Evolutionary conservation across 179 eudicot species (phyloP).

Genomic region (Carnegiea gigantea): DNA sequence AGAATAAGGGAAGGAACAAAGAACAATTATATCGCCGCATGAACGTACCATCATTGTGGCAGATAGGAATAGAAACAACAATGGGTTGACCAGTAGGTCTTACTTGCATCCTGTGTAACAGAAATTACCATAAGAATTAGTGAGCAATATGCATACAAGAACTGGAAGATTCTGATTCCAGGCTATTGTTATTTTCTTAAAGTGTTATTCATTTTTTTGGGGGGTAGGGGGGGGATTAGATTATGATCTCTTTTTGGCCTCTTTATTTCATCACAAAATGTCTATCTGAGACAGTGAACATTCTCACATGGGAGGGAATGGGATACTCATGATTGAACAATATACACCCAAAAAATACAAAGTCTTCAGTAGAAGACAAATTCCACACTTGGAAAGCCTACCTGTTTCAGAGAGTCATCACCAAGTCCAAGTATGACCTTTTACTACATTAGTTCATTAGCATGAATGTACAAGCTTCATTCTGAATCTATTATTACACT

Average conservation of each 20-base stretch:
- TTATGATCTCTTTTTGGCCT: neutral
- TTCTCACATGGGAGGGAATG: neutral
- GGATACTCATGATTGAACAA: neutral
- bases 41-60: conserved; percentile 67
- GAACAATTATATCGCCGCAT: neutral
- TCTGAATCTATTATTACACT: neutral
- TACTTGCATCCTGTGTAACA: conserved; percentile 79
- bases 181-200: too few relatives aligned
- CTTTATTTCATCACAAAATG: too few relatives aligned
- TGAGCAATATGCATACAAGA: neutral
- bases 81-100: conserved; percentile 67
- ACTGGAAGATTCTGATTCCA: neutral
- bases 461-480: neutral
- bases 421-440: too few relatives aligned
- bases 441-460: too few relatives aligned
- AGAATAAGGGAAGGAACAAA: conserved; percentile 3
- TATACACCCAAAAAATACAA: too few relatives aligned
- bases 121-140: conserved; percentile 9
- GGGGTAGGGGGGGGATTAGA: neutral
- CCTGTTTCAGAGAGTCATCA: too few relatives aligned
- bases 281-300: neutral
- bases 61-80: conserved; percentile 71
- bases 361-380: neutral
- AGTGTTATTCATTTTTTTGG: neutral
- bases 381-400: neutral